A percentile compares a stretch with the other conserved stretches of the same genome.
Conservation (phyloP, 306 rosid species). For the Lathyrus sativus region DNA sequence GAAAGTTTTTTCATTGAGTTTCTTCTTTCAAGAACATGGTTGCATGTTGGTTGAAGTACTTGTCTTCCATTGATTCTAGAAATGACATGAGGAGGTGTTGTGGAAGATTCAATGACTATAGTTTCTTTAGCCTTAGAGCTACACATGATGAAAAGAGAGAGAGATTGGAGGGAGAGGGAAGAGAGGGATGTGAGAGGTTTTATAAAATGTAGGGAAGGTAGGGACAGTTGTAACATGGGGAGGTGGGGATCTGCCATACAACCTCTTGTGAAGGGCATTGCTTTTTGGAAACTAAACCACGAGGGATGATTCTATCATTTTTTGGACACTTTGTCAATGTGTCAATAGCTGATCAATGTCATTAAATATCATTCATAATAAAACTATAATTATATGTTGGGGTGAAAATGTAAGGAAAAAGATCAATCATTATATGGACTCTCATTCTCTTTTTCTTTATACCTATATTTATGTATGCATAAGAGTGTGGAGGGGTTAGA, state of each 20-base stretch:
- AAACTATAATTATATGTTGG: conserved; percentile 14
- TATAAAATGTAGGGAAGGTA: conserved; percentile 49
- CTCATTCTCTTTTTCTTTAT: conserved; percentile 32
- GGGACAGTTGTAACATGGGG: conserved; percentile 74
- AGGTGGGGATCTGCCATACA: conserved; percentile 82
- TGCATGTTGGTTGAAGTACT: conserved; percentile 88
- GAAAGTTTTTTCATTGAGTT: conserved; percentile 65
- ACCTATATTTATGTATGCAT: conserved; percentile 22
- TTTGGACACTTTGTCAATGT: conserved; percentile 53
- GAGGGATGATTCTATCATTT: conserved; percentile 46
- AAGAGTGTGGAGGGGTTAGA: conserved; percentile 34
- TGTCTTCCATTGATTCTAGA: conserved; percentile 73
- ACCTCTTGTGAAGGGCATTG: conserved; percentile 53
- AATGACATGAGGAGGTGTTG: conserved; percentile 39
- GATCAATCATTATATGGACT: conserved; percentile 63
- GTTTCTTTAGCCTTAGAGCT: conserved; percentile 69
- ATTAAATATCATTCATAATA: conserved; percentile 7
- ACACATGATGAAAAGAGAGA: conserved; percentile 54
- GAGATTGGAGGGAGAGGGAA: conserved; percentile 46
- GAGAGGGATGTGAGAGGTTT: conserved; percentile 51
- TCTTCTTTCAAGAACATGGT: conserved; percentile 68
- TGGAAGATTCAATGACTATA: conserved; percentile 49
- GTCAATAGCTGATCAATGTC: neutral
- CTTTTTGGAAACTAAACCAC: conserved; percentile 60
- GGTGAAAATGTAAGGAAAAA: conserved; percentile 53